These are phyloP conservation scores for Cynara cardunculus DNA, from an alignment of 129 eudicot species.

Conservation along the genomic window DNA sequence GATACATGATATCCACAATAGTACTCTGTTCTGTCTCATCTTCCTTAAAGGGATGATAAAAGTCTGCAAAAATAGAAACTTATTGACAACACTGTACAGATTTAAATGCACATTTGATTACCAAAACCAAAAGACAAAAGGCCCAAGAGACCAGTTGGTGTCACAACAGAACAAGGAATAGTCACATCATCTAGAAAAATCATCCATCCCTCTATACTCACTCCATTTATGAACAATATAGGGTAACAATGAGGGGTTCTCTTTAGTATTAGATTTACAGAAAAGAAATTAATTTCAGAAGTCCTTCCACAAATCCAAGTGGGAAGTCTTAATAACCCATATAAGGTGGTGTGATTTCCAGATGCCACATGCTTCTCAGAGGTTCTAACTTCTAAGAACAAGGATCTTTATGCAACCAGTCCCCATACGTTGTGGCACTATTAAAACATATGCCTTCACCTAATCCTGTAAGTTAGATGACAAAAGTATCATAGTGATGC, in stretches of 20 bases:
- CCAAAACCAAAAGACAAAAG: not conserved
- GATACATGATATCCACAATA: constrained; percentile 61
- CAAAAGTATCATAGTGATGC: no score
- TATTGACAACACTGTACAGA: not conserved
- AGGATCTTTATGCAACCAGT: not conserved
- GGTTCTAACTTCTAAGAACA: no score
- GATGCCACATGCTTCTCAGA: not conserved
- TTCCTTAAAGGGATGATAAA: constrained; percentile 73
- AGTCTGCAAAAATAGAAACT: constrained; percentile 40
- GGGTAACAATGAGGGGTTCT: not conserved
- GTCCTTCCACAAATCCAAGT: not conserved
- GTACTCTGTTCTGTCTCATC: constrained; percentile 88
- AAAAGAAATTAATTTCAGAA: no score
- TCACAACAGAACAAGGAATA: not conserved
- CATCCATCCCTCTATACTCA: not conserved
- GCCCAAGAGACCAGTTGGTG: no score
- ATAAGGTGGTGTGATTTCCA: no score
- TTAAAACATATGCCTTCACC: no score
- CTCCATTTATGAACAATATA: not conserved
- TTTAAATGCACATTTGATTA: not conserved
- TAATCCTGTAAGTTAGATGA: no score
- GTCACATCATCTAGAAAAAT: not conserved
- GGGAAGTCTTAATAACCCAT: not conserved
- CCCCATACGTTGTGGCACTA: no score
- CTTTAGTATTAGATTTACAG: no score